phyloP scores from a whole-genome alignment of 208 protist species.

The Acanthamoeba castellanii region DNA sequence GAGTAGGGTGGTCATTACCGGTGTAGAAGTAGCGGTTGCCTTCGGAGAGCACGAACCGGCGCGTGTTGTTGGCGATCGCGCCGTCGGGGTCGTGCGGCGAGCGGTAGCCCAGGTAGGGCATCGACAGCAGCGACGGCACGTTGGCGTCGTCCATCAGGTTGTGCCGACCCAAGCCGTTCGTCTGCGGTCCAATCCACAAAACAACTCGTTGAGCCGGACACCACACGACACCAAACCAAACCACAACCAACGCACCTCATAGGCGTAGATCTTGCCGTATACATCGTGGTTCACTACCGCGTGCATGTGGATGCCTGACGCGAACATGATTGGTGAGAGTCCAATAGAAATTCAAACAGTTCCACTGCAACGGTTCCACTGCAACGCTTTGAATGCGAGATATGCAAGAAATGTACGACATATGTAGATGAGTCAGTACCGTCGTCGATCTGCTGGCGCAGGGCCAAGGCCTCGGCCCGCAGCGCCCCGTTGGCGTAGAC shows the following conservation, averaged over 20 bases:
- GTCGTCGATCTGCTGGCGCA: slow-evolving; percentile 63
- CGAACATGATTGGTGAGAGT: too few species aligned
- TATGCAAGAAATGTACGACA: too few species aligned
- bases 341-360: too few species aligned
- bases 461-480: neutral
- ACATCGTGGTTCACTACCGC: slow-evolving; percentile 29
- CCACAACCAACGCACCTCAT: slow-evolving; percentile 52
- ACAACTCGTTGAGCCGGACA: neutral
- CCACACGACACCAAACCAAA: neutral
- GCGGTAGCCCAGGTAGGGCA: slow-evolving; percentile 77
- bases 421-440: neutral
- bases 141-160: slow-evolving; percentile 85
- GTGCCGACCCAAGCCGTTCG: slow-evolving; percentile 72
- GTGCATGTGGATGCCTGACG: slow-evolving; percentile 66
- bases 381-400: too few species aligned
- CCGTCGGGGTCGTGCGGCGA: slow-evolving; percentile 49
- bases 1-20: neutral
- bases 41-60: slow-evolving; percentile 22
- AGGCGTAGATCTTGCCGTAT: slow-evolving; percentile 78
- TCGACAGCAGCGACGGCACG: slow-evolving; percentile 78
- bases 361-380: too few species aligned
- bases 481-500: neutral
- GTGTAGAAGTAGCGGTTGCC: slow-evolving; percentile 67
- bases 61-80: slow-evolving; percentile 55
- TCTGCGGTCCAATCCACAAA: slow-evolving; percentile 33